Percentiles rank a stretch among this genome's conserved stretches.
Evolutionary conservation across 257 asterid species (phyloP).

Genomic region (Knoxia roxburghii): DNA sequence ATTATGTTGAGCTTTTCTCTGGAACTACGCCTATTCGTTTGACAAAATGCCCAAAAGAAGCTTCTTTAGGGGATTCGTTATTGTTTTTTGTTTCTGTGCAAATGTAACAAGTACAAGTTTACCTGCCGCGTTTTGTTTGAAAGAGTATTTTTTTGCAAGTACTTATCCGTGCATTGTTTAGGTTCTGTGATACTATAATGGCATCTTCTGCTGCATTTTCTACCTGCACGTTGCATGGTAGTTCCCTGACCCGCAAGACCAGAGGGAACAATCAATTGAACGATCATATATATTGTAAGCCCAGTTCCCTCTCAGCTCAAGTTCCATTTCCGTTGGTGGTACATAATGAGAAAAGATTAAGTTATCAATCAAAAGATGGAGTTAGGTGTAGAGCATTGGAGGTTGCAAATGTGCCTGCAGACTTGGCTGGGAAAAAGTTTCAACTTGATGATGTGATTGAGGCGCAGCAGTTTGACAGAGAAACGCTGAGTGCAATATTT

Average conservation of each 20-base stretch:
- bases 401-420: constrained; percentile 34
- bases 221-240: constrained; percentile 23
- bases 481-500: constrained; percentile 69
- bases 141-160: not conserved
- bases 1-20: no score
- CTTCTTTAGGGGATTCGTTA: no score
- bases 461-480: constrained; percentile 87
- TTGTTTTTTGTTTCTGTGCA: no score
- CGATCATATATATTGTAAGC: constrained; percentile 14
- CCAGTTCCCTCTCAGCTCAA: constrained; percentile 20
- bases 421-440: constrained; percentile 45
- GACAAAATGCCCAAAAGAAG: constrained; percentile 1
- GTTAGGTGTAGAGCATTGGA: constrained; percentile 45
- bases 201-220: constrained; percentile 37
- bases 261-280: constrained; percentile 8
- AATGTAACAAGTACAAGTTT: no score
- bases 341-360: constrained; percentile 17
- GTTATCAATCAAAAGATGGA: constrained; percentile 16
- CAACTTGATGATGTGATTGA: constrained; percentile 77
- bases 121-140: no score
- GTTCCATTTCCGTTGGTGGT: constrained; percentile 16
- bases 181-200: constrained; percentile 31
- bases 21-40: no score
- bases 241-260: constrained; percentile 21
- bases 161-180: constrained; percentile 7